Conservation (phyloP, 169 alveolate genomes). For the Plasmodium ovale region DNA sequence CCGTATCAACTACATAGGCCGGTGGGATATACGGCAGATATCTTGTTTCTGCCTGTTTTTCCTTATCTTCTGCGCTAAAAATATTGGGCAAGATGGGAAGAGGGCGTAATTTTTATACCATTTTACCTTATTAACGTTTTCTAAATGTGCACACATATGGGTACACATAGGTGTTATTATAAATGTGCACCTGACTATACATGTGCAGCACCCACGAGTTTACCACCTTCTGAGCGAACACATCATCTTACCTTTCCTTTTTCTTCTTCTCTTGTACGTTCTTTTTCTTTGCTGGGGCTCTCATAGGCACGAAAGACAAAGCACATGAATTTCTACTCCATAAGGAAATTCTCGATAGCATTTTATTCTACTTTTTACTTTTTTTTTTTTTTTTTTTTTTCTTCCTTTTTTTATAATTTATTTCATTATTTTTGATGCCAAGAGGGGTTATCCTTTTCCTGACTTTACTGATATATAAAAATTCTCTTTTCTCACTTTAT, state of each 20-base stretch:
- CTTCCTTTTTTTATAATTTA: conserved; percentile 1
- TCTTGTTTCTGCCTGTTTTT: conserved; percentile 78
- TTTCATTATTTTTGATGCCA: not conserved
- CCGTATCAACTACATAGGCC: conserved; percentile 83
- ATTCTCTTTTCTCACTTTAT: not conserved
- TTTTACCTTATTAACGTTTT: no score
- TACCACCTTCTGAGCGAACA: not conserved
- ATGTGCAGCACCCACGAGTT: no score
- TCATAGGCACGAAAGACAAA: conserved; percentile 70
- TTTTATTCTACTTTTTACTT: conserved; percentile 1
- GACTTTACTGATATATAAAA: not conserved
- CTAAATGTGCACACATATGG: no score
- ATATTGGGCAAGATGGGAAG: not conserved
- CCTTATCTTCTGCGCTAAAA: conserved; percentile 42
- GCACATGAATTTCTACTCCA: conserved; percentile 52
- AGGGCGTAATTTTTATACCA: no score
- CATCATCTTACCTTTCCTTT: conserved; percentile 42
- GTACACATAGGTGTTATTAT: not conserved
- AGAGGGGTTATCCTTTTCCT: not conserved
- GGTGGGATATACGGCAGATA: conserved; percentile 87
- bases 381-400: not conserved
- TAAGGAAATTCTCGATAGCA: conserved; percentile 43
- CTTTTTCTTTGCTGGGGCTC: conserved; percentile 66
- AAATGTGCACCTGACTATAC: not conserved
- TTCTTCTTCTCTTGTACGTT: conserved; percentile 66